A percentile compares a stretch with the other conserved stretches of the same genome.
Evolutionary conservation across 495 filamentous ascomycete species (phyloP).

Genomic region (Neurospora sp.): DNA sequence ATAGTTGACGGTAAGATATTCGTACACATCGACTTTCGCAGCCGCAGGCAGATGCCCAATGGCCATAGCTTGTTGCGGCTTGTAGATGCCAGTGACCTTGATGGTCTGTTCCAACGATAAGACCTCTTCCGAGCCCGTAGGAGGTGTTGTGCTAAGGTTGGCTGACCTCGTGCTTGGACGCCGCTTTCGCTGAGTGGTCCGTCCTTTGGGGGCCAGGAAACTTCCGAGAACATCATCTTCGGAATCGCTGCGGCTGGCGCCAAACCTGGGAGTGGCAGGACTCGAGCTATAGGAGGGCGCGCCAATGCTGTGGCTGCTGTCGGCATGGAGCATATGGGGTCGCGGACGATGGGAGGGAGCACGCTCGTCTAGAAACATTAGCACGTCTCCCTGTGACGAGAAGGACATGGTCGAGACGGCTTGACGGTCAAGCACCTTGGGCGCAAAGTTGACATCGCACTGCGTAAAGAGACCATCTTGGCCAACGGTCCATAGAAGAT

Average conservation of each 20-base stretch:
- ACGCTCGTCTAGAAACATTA: constrained; percentile 46
- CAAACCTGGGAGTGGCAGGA: constrained; percentile 33
- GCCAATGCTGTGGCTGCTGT: constrained; percentile 15
- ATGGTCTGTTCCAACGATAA: constrained; percentile 54
- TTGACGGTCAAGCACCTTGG: constrained; percentile 67
- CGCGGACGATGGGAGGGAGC: constrained; percentile 27
- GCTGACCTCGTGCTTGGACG: constrained; percentile 29
- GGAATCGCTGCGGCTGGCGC: constrained; percentile 52
- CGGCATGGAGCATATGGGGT: constrained; percentile 19
- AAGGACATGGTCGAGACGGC: constrained; percentile 53
- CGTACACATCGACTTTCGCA: constrained; percentile 42
- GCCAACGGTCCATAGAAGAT: constrained; percentile 85
- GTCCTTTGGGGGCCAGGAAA: constrained; percentile 43
- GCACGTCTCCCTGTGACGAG: constrained; percentile 48
- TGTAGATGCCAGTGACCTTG: constrained; percentile 42
- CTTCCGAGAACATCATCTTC: constrained; percentile 58
- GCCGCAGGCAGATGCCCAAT: constrained; percentile 51
- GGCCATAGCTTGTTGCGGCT: constrained; percentile 50
- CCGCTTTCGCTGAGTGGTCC: constrained; percentile 22
- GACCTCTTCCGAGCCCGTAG: constrained; percentile 39
- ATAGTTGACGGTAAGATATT: constrained; percentile 53
- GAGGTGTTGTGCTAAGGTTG: constrained; percentile 48
- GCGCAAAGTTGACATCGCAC: constrained; percentile 74
- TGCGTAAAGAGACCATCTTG: constrained; percentile 77
- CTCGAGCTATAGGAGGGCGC: constrained; percentile 33